phyloP scores from a whole-genome alignment of 2,329 filamentous ascomycete genomes.

The Cryoendolithus antarcticus region DNA sequence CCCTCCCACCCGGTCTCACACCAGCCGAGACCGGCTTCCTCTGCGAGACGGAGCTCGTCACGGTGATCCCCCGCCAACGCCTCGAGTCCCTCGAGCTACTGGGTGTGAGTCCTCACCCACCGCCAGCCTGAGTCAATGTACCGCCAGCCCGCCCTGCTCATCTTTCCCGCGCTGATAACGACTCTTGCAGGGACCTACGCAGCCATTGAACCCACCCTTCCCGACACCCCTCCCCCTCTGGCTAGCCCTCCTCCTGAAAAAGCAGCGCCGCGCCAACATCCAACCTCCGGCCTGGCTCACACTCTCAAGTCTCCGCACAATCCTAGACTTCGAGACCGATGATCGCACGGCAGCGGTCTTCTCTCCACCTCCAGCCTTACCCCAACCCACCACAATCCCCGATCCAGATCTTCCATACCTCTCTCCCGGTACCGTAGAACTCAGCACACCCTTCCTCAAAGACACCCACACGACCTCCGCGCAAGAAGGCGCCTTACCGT shows the following conservation, averaged over 20 bases:
- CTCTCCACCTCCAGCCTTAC: slow-evolving; percentile 61
- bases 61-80: slow-evolving; percentile 78
- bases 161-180: too few species aligned
- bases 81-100: slow-evolving; percentile 78
- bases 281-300: slow-evolving; percentile 82
- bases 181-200: slow-evolving; percentile 79
- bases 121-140: background rate
- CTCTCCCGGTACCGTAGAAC: slow-evolving; percentile 14
- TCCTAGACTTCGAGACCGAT: slow-evolving; percentile 71
- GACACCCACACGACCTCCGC: slow-evolving; percentile 56
- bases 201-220: slow-evolving; percentile 66
- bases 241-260: slow-evolving; percentile 90
- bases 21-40: slow-evolving; percentile 86
- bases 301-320: slow-evolving; percentile 58
- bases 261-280: slow-evolving; percentile 87
- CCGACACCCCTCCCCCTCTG: slow-evolving; percentile 73
- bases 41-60: slow-evolving; percentile 95
- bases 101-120: slow-evolving; percentile 48
- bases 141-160: background rate
- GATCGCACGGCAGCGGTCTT: slow-evolving; percentile 54
- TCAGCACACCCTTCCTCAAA: slow-evolving; percentile 60
- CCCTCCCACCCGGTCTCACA: slow-evolving; percentile 55
- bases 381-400: slow-evolving; percentile 31
- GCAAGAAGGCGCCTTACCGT: slow-evolving; percentile 62
- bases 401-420: slow-evolving; percentile 18